Conservation (phyloP, 306 rosid genomes). For the Alnus rubra region DNA sequence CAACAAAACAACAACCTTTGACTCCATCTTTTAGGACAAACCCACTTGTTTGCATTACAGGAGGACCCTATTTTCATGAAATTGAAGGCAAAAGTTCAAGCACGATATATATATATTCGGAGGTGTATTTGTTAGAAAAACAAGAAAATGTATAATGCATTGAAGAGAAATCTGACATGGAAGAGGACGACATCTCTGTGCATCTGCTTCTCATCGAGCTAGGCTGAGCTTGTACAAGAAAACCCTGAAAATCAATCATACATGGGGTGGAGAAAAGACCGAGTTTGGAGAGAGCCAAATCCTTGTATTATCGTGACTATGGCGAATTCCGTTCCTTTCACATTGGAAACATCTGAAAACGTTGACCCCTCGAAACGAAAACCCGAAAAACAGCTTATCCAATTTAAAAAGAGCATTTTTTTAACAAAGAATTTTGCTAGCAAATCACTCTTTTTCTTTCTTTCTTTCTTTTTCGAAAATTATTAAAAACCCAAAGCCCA, state of each 20-base stretch:
- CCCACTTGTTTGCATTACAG: constrained; percentile 27
- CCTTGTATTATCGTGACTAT: too few relatives aligned
- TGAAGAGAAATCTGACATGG: constrained; percentile 16
- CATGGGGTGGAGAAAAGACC: background rate
- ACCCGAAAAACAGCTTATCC: too few relatives aligned
- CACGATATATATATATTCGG: background rate
- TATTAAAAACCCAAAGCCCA: too few relatives aligned
- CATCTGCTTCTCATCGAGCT: constrained; percentile 5
- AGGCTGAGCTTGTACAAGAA: background rate
- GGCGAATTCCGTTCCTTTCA: too few relatives aligned
- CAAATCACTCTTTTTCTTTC: too few relatives aligned
- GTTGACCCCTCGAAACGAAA: too few relatives aligned
- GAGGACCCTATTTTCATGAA: constrained; percentile 10
- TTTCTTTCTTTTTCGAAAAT: too few relatives aligned
- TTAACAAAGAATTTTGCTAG: too few relatives aligned
- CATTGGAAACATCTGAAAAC: too few relatives aligned
- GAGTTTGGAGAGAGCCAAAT: background rate
- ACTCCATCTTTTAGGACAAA: constrained; percentile 38
- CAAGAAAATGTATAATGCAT: background rate
- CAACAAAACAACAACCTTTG: constrained; percentile 32
- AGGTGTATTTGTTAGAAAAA: background rate
- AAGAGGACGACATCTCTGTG: constrained; percentile 4
- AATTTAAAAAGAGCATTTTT: too few relatives aligned
- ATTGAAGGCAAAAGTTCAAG: constrained; percentile 11
- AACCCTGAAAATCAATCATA: background rate